Evolutionary conservation across 495 filamentous ascomycete species (phyloP).

Genomic region (Achaetomiella virescens): DNA sequence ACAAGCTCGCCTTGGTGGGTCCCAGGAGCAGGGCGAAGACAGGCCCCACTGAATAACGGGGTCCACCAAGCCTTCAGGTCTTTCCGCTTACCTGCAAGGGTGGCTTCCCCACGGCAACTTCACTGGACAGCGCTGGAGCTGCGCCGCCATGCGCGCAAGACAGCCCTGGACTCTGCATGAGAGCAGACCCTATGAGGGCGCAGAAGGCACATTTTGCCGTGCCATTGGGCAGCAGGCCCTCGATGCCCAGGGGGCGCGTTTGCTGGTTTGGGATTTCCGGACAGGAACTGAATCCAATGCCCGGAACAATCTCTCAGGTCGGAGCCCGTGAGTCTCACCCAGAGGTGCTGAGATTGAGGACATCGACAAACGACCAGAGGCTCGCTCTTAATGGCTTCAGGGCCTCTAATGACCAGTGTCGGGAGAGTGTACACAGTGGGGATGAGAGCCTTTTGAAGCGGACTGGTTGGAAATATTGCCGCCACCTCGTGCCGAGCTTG

Average conservation of each 20-base stretch:
- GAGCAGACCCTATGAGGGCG: constrained; percentile 31
- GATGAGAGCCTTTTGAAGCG: too few relatives aligned
- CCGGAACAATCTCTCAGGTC: neutral
- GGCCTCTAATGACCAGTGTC: constrained; percentile 2
- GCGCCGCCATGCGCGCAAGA: constrained; percentile 28
- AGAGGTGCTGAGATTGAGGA: too few relatives aligned
- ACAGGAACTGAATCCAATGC: neutral
- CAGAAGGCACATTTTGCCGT: constrained; percentile 20
- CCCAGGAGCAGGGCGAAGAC: neutral
- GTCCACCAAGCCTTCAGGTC: neutral
- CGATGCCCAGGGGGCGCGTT: constrained; percentile 14
- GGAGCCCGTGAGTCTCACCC: neutral
- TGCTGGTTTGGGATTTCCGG: constrained; percentile 3
- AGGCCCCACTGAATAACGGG: neutral
- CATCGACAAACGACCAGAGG: neutral
- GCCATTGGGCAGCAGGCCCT: constrained; percentile 30
- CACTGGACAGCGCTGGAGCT: constrained; percentile 20
- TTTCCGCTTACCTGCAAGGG: constrained; percentile 11
- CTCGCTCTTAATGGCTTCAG: neutral
- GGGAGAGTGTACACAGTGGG: neutral
- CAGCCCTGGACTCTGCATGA: constrained; percentile 31
- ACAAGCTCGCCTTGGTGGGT: constrained; percentile 8
- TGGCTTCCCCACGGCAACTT: constrained; percentile 11
- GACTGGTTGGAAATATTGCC: constrained; percentile 7
- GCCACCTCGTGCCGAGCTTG: constrained; percentile 9